These are phyloP conservation scores for Russula griseocarnosa DNA, from an alignment of 768 basidiomycete species.

Conservation along the genomic window DNA sequence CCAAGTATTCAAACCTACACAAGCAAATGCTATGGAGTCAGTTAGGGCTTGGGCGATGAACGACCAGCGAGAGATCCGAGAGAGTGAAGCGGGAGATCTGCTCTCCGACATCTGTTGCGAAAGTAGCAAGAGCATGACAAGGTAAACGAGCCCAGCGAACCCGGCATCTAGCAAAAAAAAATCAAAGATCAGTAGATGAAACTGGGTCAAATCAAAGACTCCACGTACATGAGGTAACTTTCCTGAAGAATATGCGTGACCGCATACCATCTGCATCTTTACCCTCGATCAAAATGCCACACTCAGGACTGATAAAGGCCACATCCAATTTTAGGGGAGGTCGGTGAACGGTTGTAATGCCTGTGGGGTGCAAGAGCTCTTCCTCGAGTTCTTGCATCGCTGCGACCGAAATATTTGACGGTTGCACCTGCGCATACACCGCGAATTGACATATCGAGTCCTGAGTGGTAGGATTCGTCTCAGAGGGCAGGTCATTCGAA, in stretches of 20 bases:
- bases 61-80: conserved; percentile 77
- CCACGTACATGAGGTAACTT: conserved; percentile 43
- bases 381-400: conserved; percentile 68
- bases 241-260: conserved; percentile 41
- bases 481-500: conserved; percentile 20
- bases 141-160: conserved; percentile 59
- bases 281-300: conserved; percentile 70
- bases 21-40: conserved; percentile 82
- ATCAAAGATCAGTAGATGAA: background rate
- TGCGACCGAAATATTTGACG: conserved; percentile 47
- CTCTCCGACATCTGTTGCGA: conserved; percentile 71
- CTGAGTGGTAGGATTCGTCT: conserved; percentile 7
- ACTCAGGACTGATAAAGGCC: conserved; percentile 72
- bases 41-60: conserved; percentile 75
- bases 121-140: conserved; percentile 61
- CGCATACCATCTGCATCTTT: conserved; percentile 60
- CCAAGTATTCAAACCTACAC: conserved; percentile 36
- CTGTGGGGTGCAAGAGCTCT: conserved; percentile 71
- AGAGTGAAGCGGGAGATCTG: conserved; percentile 72
- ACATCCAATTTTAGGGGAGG: conserved; percentile 60
- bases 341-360: conserved; percentile 53
- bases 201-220: background rate
- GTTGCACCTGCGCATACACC: conserved; percentile 61
- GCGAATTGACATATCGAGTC: conserved; percentile 61
- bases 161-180: conserved; percentile 61